Percentiles rank a stretch among this genome's conserved stretches.
Evolutionary conservation across 2,329 filamentous ascomycete species (phyloP).

Genomic region (Cercospora sesami): DNA sequence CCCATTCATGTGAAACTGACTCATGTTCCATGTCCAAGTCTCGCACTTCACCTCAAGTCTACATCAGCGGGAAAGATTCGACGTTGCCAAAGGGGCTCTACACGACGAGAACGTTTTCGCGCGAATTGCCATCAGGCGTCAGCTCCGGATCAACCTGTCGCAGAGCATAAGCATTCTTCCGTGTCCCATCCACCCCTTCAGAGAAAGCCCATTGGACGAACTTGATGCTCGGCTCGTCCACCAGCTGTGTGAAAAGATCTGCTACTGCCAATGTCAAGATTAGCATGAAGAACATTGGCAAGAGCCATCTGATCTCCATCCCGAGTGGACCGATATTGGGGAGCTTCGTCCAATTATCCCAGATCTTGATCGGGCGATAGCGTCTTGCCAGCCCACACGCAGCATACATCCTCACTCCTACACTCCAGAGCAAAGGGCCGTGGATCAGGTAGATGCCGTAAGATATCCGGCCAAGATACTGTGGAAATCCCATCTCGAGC

Average conservation of each 20-base stretch:
- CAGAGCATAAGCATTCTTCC: too few relatives aligned
- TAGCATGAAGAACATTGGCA: neutral
- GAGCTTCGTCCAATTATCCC: neutral
- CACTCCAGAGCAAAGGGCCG: constrained; percentile 58
- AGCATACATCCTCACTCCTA: constrained; percentile 64
- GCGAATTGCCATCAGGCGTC: too few relatives aligned
- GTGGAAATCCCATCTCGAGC: constrained; percentile 59
- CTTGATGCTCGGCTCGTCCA: too few relatives aligned
- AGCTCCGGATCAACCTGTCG: too few relatives aligned
- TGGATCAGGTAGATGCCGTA: constrained; percentile 65
- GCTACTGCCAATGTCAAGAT: neutral
- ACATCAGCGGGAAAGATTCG: too few relatives aligned
- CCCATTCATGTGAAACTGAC: neutral
- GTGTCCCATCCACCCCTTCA: too few relatives aligned
- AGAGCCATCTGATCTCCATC: neutral
- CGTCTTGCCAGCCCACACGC: constrained; percentile 37
- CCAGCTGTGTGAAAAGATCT: neutral
- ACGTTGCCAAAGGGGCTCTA: too few relatives aligned
- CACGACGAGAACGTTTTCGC: too few relatives aligned
- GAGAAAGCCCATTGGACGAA: too few relatives aligned
- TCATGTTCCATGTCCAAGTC: neutral
- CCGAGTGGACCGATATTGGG: neutral
- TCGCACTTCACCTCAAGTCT: neutral
- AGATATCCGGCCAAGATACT: constrained; percentile 63
- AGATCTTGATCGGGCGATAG: neutral